Conservation (phyloP, 306 rosid species). For the Amphicarpaea edgeworthii region DNA sequence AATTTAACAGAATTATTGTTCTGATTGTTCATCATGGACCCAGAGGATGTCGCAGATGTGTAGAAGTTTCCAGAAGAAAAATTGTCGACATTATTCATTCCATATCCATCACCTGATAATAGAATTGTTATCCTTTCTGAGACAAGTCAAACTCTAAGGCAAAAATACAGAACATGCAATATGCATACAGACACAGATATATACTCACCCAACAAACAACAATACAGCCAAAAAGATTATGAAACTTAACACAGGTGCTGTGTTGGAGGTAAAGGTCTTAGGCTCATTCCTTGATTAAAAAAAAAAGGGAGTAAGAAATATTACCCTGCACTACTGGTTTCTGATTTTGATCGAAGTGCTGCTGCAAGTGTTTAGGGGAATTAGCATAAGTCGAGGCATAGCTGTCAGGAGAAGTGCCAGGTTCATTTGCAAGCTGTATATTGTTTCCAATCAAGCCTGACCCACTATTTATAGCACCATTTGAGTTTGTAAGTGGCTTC, state of each 20-base stretch:
- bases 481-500: slow-evolving; percentile 78
- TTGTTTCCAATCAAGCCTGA: slow-evolving; percentile 81
- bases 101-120: slow-evolving; percentile 86
- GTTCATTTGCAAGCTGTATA: slow-evolving; percentile 65
- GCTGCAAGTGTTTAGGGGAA: slow-evolving; percentile 79
- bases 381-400: slow-evolving; percentile 62
- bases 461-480: slow-evolving; percentile 76
- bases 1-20: slow-evolving; percentile 66
- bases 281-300: not conserved
- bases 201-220: slow-evolving; percentile 12
- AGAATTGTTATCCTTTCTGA: slow-evolving; percentile 33
- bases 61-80: slow-evolving; percentile 77
- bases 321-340: slow-evolving; percentile 74
- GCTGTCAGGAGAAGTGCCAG: slow-evolving; percentile 75
- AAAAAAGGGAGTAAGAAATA: slow-evolving; percentile 22
- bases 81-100: slow-evolving; percentile 68
- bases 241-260: not conserved
- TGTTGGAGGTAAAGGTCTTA: not conserved
- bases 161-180: slow-evolving; percentile 20
- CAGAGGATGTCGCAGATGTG: slow-evolving; percentile 70
- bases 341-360: slow-evolving; percentile 76
- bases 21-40: slow-evolving; percentile 79
- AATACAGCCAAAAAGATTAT: slow-evolving; percentile 8
- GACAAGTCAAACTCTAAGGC: slow-evolving; percentile 33
- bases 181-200: slow-evolving; percentile 6